Percentiles rank a stretch among this genome's conserved stretches.
These are phyloP conservation scores for Cajanus cajan DNA, from an alignment of 306 rosid genomes.

Conservation along the genomic window DNA sequence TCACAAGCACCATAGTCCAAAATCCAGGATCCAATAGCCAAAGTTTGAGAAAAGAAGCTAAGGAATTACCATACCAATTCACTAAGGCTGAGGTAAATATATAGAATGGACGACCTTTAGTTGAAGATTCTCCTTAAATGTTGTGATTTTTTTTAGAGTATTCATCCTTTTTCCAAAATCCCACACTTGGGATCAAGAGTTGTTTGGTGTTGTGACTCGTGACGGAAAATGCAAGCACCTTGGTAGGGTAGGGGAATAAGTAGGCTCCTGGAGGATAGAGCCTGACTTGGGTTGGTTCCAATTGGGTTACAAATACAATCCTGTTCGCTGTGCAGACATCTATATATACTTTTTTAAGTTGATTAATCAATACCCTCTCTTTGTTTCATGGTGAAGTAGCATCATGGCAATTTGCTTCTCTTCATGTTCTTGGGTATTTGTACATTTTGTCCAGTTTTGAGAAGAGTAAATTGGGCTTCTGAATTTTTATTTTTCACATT, in stretches of 20 bases:
- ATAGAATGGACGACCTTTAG: background rate
- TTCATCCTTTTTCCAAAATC: background rate
- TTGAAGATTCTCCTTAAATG: background rate
- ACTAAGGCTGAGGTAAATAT: background rate
- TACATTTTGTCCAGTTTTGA: background rate
- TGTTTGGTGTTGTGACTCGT: background rate
- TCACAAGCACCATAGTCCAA: background rate
- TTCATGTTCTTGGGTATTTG: background rate
- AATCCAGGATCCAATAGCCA: background rate
- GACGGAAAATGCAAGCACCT: background rate
- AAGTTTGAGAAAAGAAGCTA: background rate
- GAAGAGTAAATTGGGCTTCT: background rate
- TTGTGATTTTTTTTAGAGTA: background rate
- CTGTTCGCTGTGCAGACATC: background rate
- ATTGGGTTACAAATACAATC: background rate
- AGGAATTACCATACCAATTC: background rate
- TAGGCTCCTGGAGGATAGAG: background rate
- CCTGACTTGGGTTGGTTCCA: background rate
- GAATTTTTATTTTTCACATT: background rate
- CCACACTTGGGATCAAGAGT: background rate
- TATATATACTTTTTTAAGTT: background rate
- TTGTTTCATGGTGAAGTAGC: background rate
- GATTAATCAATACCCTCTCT: background rate
- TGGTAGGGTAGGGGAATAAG: background rate
- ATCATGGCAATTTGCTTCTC: background rate